Base-by-base conservation (phyloP, 1,139 yeast species). In the Hemisphaericaspora subhashii region DNA sequence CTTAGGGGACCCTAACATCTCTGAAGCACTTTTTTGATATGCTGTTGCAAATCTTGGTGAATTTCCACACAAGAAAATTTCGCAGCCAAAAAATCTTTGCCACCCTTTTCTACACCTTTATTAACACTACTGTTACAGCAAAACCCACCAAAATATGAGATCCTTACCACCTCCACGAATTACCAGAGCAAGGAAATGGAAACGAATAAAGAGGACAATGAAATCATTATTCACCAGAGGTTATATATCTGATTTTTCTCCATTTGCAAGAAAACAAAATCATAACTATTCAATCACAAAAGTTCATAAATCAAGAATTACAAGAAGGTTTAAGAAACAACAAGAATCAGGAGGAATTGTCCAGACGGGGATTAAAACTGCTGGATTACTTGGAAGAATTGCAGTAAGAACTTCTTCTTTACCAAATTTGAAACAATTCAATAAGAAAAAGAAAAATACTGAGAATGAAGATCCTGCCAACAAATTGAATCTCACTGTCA, bases 81-180 rank as follows among this genome's bases (percentile, higher is more conserved):
- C n/a, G n/a, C n/a, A n/a, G n/a, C n/a, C n/a, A n/a, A n/a, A n/a
- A n/a, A n/a, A n/a, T n/a, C n/a, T n/a, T n/a, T n/a, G n/a, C n/a
- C n/a, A n/a, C n/a, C n/a, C n/a, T n/a, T n/a, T n/a, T n/a, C n/a
- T n/a, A n/a, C n/a, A n/a, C n/a, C n/a, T n/a, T n/a, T n/a, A n/a
- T n/a, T n/a, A n/a, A n/a, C n/a, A 20, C 23, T 20, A 7, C 27
- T 11, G 10, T n/a, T n/a, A 24, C 15, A 8, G 8, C 21, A 4
- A 9, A 3, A 11, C 8, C 5, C 13, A 21, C 14, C n/a, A 15
- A 7, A 28, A n/a, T 14, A 68, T 68, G 74, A 54, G 73, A 43
- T 66, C 73, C 11, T 52, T 70, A 13, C 76, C 76, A n/a, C 74
- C 74, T 2, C 76, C 76, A 14, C 47, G 75, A 39, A 47, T 64